These are phyloP conservation scores for Colletotrichum sp. DNA, from an alignment of 2,329 filamentous ascomycete genomes.

Conservation along the genomic window DNA sequence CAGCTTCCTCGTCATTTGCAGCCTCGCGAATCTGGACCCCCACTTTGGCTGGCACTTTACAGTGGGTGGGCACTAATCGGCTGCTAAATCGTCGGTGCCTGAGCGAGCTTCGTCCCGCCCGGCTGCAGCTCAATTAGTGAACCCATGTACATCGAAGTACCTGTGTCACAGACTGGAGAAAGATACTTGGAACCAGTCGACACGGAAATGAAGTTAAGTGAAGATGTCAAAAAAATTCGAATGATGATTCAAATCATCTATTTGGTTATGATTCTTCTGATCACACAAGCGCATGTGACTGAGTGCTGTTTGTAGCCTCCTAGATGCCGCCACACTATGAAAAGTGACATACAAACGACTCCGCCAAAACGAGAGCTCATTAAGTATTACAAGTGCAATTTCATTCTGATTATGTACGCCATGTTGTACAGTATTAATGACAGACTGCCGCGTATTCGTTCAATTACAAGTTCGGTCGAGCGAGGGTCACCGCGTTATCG, in stretches of 20 bases:
- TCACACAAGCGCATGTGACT: background rate
- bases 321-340: background rate
- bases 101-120: background rate
- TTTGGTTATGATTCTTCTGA: fast-evolving
- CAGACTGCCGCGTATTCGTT: background rate
- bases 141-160: background rate
- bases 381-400: background rate
- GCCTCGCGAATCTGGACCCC: constrained; percentile 2
- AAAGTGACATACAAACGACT: background rate
- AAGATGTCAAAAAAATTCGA: background rate
- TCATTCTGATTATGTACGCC: background rate
- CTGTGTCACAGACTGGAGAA: background rate
- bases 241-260: background rate
- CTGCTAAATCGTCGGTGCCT: background rate
- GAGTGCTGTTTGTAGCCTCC: fast-evolving
- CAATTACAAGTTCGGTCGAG: background rate
- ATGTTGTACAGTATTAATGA: background rate
- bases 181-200: background rate
- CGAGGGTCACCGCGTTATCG: background rate
- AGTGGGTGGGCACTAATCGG: background rate
- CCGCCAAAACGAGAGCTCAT: background rate
- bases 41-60: constrained; percentile 2
- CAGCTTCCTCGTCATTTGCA: constrained; percentile 15
- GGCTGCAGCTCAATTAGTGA: background rate
- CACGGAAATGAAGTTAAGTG: fast-evolving